phyloP scores from a whole-genome alignment of 768 basidiomycete species.

The Boletus pseudopeckii region DNA sequence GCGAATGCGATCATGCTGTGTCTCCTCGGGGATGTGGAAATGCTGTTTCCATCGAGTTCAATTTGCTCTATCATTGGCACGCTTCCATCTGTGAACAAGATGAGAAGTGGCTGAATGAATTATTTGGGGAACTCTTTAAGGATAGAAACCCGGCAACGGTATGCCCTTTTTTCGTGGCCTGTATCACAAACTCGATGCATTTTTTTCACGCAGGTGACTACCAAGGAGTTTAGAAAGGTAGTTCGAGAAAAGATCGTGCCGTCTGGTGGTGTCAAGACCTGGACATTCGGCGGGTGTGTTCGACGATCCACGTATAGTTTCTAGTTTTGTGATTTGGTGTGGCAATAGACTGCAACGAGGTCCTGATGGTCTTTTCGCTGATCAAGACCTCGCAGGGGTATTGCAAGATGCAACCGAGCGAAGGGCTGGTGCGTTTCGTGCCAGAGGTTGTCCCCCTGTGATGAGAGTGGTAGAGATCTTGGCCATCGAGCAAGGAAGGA shows the following conservation, averaged over 20 bases:
- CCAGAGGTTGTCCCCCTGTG: slow-evolving; percentile 64
- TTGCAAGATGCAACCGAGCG: slow-evolving; percentile 59
- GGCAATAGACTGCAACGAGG: slow-evolving; percentile 47
- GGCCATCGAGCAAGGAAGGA: slow-evolving; percentile 61
- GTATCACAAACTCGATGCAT: neutral
- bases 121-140: slow-evolving; percentile 45
- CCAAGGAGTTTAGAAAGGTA: slow-evolving; percentile 17
- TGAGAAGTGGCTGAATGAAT: slow-evolving; percentile 48
- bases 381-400: slow-evolving; percentile 59
- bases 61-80: slow-evolving; percentile 60
- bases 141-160: slow-evolving; percentile 42
- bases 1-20: slow-evolving; percentile 49
- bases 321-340: neutral
- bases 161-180: neutral
- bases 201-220: slow-evolving; percentile 14
- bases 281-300: slow-evolving; percentile 53
- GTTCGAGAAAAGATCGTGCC: slow-evolving; percentile 13
- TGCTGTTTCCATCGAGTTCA: slow-evolving; percentile 75
- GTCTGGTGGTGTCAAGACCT: slow-evolving; percentile 34
- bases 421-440: slow-evolving; percentile 61
- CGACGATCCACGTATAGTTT: neutral
- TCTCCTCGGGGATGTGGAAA: slow-evolving; percentile 71
- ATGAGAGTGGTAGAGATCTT: slow-evolving; percentile 68
- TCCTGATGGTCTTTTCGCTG: slow-evolving; percentile 53
- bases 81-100: slow-evolving; percentile 55